Evolutionary conservation across 768 basidiomycete genomes (phyloP), one percentile per base, ranked within the genome.

Genomic region (Boletus sensibilis): DNA sequence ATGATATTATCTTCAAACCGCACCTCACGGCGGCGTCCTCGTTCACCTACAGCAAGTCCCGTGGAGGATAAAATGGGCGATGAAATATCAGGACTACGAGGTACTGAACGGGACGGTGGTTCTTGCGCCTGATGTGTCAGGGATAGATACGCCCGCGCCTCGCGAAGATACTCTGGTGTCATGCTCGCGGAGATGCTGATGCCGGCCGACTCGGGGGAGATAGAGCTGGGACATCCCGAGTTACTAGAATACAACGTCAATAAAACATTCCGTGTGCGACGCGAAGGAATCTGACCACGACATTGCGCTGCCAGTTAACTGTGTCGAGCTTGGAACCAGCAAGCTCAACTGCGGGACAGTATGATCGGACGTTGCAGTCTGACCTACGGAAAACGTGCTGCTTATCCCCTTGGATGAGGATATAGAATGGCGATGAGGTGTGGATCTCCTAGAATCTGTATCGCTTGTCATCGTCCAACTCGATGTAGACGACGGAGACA

Each of bases 1-100:
- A 72, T 62, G 21, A 72, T 72, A 42, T 64, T 73, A 7, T 72
- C 70, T 31, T 73, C 70, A 25, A 72, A 72, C 18, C 72, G 66
- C 18, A 72, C 70, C 52, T 72, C 70, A 7, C 70, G 70, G n/a
- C 66, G 68, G 27, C 63, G 70, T 14, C 58, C 72, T 40, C 58
- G 64, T 23, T 63, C 68, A 21, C 69, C 63, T 4, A 60, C 2
- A 23, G 68, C 61, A 37, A 73, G 63, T n/a, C 72, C 64, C 5
- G 59, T 58, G 8, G 72, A 72, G n/a, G 70, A 73, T 41, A 72
- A 40, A 20, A 72, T 45, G 12, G 70, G 70, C 0, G 70, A 72
- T 8, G 68, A 38, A 18, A 67, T 48, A 23, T 51, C 61, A 18
- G 68, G 64, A 45, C 64, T 73, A 35, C 47, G 62, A 27, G 58